Base-by-base conservation (phyloP, 306 rosid genomes). In the Crotalaria pallida region DNA sequence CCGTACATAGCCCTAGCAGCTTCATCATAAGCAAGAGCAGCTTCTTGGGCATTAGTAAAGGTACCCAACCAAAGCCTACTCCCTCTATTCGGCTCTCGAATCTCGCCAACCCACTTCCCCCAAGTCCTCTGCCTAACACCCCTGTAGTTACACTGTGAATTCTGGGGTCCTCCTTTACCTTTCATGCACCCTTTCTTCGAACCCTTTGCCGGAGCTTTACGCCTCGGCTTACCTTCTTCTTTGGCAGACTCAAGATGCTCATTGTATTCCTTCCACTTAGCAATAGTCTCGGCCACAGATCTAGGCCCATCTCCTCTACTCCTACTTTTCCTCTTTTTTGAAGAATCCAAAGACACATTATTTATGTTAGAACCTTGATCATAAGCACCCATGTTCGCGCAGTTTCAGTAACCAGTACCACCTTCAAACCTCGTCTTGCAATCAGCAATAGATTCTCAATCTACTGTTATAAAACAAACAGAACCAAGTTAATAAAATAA, bases 101-200 rank as follows among this genome's bases (percentile, higher is more conserved):
- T 91, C 76, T 95, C 99, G 0, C 91, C 96, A 58, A 95, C 99
- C 99, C 99, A 95, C 51, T 89, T 91, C 0, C 99, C 99, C 99
- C 99, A 95, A 0, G 97, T 95, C 69, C 99, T 91, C 80, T 95
- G 99, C 69, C 99, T 84, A 58, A 95, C 99, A 19, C 99, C 99
- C 62, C 99, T 86, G 79, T 83, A 91, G 6, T 84, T 87, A 75
- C 95, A 88, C 31, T 61, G 19, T 1, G 88, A 82, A 31, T 95
- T 95, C 29, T 91, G 87, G 4, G 99, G 99, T 43, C 99, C 99
- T 26, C 99, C 99, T 50, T 95, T 95, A 3, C 99, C 99, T 76
- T 89, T 89, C 99, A 95, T 95, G 71, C 99, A 95, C 23, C 99
- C 99, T 76, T 95, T 95, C 96, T 91, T 95, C 0, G 99, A 95